Base-by-base conservation (phyloP, 257 asterid genomes). In the Salvia splendens region DNA sequence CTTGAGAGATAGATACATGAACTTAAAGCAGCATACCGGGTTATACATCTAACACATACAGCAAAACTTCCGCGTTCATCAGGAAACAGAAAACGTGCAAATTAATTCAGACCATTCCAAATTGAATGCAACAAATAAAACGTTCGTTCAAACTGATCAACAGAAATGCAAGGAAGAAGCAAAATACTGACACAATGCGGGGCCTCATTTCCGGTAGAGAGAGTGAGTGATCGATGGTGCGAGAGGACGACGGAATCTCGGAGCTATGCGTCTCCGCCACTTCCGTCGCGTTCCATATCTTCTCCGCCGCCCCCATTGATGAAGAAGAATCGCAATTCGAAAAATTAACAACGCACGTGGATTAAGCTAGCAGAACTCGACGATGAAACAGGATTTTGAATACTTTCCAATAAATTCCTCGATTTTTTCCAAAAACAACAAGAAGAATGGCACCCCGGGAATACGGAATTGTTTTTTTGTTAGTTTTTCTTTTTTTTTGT, bases 231-330 rank as follows among this genome's bases (percentile, higher is more conserved):
- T 90, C 88, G 73, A 90, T 66, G 74, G 84, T 77, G 76, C 80
- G 78, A 11, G 84, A 73, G 15, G 98, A 93, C 41, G 84, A 86
- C 30, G 95, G 96, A 78, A 93, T 79, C 41, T 81, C 79, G 12
- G 82, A 73, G 83, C 80, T 75, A 75, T 75, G 85, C 79, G 71
- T 74, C 82, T 72, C 95, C 51, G 89, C 90, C 72, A 87, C 89
- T 73, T 81, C 87, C 76, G 86, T 74, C 78, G 92, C 94, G 79
- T 88, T 76, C 97, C 92, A 87, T 74, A 93, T 93, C 78, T 85
- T 81, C 55, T 28, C 78, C 4, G 66, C 81, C 4, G 83, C 74
- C 15, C 84, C 95, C 98, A 89, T 79, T 24, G 8, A 33, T 60
- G 2, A 3, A 54, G 15, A 14, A 38, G n/a, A 36, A 20, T 48